phyloP scores from a whole-genome alignment of 805 yeast genomes.

The Ogataea salicorniae region DNA sequence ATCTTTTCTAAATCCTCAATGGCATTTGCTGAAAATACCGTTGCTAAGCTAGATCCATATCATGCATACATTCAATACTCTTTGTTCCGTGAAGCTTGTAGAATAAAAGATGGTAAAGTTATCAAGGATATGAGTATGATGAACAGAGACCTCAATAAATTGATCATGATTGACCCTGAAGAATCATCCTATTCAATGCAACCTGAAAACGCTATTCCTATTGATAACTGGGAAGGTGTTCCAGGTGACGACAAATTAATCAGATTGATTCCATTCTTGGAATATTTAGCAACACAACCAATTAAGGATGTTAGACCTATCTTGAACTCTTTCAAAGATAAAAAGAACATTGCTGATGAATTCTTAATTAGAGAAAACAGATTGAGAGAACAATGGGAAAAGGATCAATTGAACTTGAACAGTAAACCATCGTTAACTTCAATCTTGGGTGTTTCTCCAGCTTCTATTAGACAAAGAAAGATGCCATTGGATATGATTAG shows the following conservation, averaged over 20 bases:
- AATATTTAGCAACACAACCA: constrained; percentile 83
- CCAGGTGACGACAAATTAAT: constrained; percentile 72
- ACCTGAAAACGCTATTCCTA: constrained; percentile 89
- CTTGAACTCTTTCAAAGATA: constrained; percentile 65
- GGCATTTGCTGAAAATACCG: constrained; percentile 79
- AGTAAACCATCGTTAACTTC: constrained; percentile 20
- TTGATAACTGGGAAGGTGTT: constrained; percentile 80
- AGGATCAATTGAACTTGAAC: constrained; percentile 38
- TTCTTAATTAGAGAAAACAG: constrained; percentile 71
- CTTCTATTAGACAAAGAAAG: constrained; percentile 43
- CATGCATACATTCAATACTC: constrained; percentile 85
- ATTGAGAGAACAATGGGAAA: constrained; percentile 66
- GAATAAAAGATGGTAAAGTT: constrained; percentile 81
- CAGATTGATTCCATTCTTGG: constrained; percentile 84
- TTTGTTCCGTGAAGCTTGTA: constrained; percentile 84
- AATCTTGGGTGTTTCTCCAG: constrained; percentile 58
- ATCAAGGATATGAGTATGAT: constrained; percentile 85
- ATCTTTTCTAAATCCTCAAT: constrained; percentile 80
- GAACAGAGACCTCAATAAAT: constrained; percentile 85
- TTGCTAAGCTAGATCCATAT: constrained; percentile 87
- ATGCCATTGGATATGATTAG: constrained; percentile 87
- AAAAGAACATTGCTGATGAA: constrained; percentile 66
- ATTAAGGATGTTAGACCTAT: constrained; percentile 88
- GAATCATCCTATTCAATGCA: constrained; percentile 70
- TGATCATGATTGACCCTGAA: constrained; percentile 74